phyloP scores from a whole-genome alignment of 1,284 basidiomycete genomes.

The Apiotrichum gracile region DNA sequence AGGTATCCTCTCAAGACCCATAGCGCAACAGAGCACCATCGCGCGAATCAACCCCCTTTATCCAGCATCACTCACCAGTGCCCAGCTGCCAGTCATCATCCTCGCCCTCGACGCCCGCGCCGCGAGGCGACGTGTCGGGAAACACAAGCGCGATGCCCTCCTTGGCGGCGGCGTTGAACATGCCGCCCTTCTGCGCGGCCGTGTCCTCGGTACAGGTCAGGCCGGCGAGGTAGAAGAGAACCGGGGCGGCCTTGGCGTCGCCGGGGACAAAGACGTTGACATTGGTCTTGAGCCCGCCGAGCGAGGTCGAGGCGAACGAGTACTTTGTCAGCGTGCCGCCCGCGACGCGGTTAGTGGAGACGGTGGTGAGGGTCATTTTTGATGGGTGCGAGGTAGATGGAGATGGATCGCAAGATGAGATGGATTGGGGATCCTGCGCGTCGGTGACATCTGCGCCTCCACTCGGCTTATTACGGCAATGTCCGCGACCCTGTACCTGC shows the following conservation, averaged over 20 bases:
- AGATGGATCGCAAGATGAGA: neutral
- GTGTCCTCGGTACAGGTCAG: conserved; percentile 96
- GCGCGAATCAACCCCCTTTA: no score
- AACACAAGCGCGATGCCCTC: conserved; percentile 88
- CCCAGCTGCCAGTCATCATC: conserved; percentile 87
- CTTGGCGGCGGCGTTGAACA: conserved; percentile 70
- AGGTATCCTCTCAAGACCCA: no score
- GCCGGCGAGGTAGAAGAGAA: conserved; percentile 86
- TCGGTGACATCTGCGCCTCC: neutral
- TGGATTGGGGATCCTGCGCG: no score
- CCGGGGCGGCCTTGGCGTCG: conserved; percentile 64
- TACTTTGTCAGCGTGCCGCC: conserved; percentile 77
- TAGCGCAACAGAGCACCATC: no score
- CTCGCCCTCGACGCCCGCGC: conserved; percentile 83
- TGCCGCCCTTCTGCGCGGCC: conserved; percentile 82
- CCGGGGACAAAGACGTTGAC: conserved; percentile 89
- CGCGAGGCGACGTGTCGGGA: conserved; percentile 92
- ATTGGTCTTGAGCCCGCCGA: conserved; percentile 71
- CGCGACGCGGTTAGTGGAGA: conserved; percentile 73
- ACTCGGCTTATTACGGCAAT: neutral
- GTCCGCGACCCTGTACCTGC: neutral
- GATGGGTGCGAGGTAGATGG: neutral
- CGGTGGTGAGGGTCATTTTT: conserved; percentile 55
- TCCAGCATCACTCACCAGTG: conserved; percentile 54
- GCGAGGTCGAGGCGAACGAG: conserved; percentile 69